phyloP scores from a whole-genome alignment of 805 yeast species.

The Ogataea chonburiensis region DNA sequence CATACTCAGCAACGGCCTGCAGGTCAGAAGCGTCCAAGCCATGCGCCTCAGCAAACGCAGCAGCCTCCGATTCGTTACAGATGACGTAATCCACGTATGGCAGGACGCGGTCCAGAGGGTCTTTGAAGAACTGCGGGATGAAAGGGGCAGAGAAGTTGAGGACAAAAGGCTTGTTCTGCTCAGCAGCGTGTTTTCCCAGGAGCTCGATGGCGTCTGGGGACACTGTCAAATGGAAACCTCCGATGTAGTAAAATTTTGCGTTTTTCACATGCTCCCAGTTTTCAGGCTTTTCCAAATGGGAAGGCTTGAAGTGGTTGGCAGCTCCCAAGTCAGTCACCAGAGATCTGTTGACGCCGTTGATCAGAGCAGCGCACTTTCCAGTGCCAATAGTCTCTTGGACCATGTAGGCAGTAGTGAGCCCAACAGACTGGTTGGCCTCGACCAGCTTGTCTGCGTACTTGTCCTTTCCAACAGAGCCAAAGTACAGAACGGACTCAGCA shows the following conservation, averaged over 20 bases:
- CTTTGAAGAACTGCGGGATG: conserved; percentile 94
- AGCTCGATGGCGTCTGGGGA: conserved; percentile 90
- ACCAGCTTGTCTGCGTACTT: conserved; percentile 75
- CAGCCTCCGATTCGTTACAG: conserved; percentile 97
- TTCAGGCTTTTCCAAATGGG: conserved; percentile 82
- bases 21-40: conserved; percentile 61
- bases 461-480: conserved; percentile 96
- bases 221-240: conserved; percentile 99
- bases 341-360: conserved; percentile 81
- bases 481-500: conserved; percentile 76
- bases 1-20: conserved; percentile 72
- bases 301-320: conserved; percentile 92
- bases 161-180: conserved; percentile 45
- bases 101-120: conserved; percentile 71
- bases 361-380: conserved; percentile 97
- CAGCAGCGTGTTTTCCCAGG: conserved; percentile 83
- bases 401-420: conserved; percentile 83
- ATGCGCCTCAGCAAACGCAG: conserved; percentile 87
- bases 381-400: conserved; percentile 76
- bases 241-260: conserved; percentile 85
- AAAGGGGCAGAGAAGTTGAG: conserved; percentile 96
- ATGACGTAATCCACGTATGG: conserved; percentile 90
- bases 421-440: conserved; percentile 84
- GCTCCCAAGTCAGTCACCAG: conserved; percentile 96
- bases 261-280: conserved; percentile 84